These are phyloP conservation scores for Diaporthe nobilis DNA, from an alignment of 2,329 filamentous ascomycete genomes.

Conservation along the genomic window DNA sequence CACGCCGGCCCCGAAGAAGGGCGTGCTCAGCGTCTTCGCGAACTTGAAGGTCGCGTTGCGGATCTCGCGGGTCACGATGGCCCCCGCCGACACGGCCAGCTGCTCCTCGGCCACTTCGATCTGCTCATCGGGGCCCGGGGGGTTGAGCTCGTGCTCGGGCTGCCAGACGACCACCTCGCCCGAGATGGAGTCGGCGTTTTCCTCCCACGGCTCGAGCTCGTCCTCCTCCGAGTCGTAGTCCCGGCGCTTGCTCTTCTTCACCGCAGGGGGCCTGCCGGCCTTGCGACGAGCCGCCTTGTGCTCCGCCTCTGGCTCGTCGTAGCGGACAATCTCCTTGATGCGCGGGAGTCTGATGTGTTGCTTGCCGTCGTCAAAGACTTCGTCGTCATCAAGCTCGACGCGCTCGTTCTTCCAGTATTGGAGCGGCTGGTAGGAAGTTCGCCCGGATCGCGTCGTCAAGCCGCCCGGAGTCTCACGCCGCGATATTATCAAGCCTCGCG, in stretches of 20 bases:
- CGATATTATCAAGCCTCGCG: constrained; percentile 67
- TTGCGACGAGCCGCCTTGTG: constrained; percentile 41
- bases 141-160: constrained; percentile 66
- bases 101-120: constrained; percentile 68
- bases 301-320: constrained; percentile 69
- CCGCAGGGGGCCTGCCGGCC: constrained; percentile 34
- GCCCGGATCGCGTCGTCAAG: constrained; percentile 79
- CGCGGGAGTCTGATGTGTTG: constrained; percentile 73
- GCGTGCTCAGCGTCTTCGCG: constrained; percentile 85
- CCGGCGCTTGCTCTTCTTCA: constrained; percentile 52
- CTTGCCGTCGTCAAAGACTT: constrained; percentile 60
- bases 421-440: constrained; percentile 83
- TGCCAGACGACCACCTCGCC: constrained; percentile 77
- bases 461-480: constrained; percentile 59
- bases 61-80: constrained; percentile 71
- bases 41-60: constrained; percentile 84
- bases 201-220: constrained; percentile 79
- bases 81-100: constrained; percentile 68
- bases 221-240: constrained; percentile 59
- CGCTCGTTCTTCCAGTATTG: constrained; percentile 91
- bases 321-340: constrained; percentile 83
- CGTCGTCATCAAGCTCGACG: constrained; percentile 75
- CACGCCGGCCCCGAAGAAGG: constrained; percentile 91
- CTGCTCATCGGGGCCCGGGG: constrained; percentile 68
- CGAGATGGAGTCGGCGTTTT: constrained; percentile 72